These are phyloP conservation scores for Pascua sp. DNA, from an alignment of 1,284 basidiomycete species.

Conservation along the genomic window DNA sequence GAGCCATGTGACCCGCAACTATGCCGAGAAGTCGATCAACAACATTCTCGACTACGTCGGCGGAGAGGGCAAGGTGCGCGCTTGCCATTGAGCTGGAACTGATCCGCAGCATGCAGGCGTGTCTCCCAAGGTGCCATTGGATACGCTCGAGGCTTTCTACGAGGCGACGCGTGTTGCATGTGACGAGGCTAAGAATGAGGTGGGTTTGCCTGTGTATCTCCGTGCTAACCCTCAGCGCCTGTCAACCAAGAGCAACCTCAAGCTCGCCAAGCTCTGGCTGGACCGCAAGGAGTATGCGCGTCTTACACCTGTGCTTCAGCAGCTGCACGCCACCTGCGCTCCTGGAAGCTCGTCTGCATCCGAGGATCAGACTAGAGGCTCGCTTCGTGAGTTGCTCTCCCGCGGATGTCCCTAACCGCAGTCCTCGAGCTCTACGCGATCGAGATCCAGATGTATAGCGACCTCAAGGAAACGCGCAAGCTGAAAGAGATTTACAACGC, in stretches of 20 bases:
- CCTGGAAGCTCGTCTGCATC: conserved; percentile 40
- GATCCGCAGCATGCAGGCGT: conserved; percentile 37
- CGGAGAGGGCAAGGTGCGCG: conserved; percentile 69
- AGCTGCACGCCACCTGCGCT: conserved; percentile 53
- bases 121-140: conserved; percentile 66
- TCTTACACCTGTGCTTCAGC: conserved; percentile 65
- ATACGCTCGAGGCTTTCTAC: conserved; percentile 90
- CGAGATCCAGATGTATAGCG: conserved; percentile 99
- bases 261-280: conserved; percentile 95
- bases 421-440: conserved; percentile 96
- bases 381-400: conserved; percentile 34
- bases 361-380: conserved; percentile 50
- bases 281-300: conserved; percentile 88
- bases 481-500: conserved; percentile 99
- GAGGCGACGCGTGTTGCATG: conserved; percentile 85
- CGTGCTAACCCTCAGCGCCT: conserved; percentile 60
- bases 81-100: not conserved
- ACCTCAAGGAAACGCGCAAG: conserved; percentile 91
- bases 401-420: conserved; percentile 14
- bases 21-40: conserved; percentile 97
- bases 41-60: conserved; percentile 98
- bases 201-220: conserved; percentile 50
- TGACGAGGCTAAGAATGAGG: conserved; percentile 93
- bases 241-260: conserved; percentile 92
- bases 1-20: conserved; percentile 47